Evolutionary conservation across 208 protist genomes (phyloP), one percentile per base, ranked within the genome.

Genomic region (Polymyxa betae): DNA sequence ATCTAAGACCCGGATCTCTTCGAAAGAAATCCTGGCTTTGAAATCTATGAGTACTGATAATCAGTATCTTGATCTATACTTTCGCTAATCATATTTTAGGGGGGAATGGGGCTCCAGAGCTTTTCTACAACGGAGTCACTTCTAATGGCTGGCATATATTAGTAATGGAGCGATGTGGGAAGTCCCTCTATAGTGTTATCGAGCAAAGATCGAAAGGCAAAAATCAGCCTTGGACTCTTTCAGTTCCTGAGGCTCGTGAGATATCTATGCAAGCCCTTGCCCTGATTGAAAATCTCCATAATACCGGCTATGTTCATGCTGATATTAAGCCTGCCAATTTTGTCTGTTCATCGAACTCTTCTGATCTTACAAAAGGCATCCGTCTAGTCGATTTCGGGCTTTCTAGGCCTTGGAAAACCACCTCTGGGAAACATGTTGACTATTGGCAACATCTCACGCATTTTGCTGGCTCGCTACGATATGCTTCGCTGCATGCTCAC

Each of bases 241-340:
- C 38, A 35, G 45, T 46, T 0, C 35, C 46, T 41, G 60, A 91
- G 72, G 87, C 77, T 1, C 1, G 45, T 35, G 44, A 52, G 0
- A 49, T 90, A 20, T 52, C 46, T 5, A 46, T 52, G 10, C 46
- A 92, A 87, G 43, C 88, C 45, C 16, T 92, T 38, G 20, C 29
- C 44, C 40, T 89, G 44, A 41, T 92, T 52, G 38, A 90, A 45
- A 35, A 43, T 0, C 66, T 92, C 41, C 90, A 92, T 88, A 45
- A 52, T 38, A 72, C 20, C 41, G 78, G 78, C 0, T 66, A 77
- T 38, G 88, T 92, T 38, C 90, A 92, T 49, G 49, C 43, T 5
- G 90, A 92, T 45, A 72, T 92, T 0, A 92, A 92, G 44, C 90
- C 90, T n/a, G 90, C 82, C 29, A 92, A 92, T 43, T 90, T 92